A percentile compares a stretch with the other conserved stretches of the same genome.
Evolutionary conservation across 2,329 filamentous ascomycete genomes (phyloP).

Genomic region (Verticillium nubilum): DNA sequence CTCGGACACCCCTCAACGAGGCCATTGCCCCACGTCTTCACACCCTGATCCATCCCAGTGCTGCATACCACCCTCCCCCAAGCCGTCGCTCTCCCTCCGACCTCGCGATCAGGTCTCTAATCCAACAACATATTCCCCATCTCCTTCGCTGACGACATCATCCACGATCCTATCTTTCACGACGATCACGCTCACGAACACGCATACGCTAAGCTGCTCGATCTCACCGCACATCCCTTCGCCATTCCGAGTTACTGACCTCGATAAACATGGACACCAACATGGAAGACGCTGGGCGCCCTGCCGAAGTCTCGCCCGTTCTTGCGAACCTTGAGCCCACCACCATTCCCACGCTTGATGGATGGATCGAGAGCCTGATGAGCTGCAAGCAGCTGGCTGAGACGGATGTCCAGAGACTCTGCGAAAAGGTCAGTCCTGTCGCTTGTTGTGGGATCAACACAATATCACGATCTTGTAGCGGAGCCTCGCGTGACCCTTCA

Average conservation of each 20-base stretch:
- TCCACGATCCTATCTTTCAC: background rate
- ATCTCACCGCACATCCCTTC: background rate
- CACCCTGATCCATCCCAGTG: background rate
- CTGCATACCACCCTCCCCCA: background rate
- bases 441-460: constrained; percentile 3
- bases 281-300: constrained; percentile 96
- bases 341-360: constrained; percentile 87
- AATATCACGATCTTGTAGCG: background rate
- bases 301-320: constrained; percentile 69
- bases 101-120: background rate
- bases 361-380: constrained; percentile 99
- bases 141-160: background rate
- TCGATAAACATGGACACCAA: constrained; percentile 75
- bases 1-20: background rate
- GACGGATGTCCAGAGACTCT: constrained; percentile 89
- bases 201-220: background rate
- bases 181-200: background rate
- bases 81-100: background rate
- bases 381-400: constrained; percentile 96
- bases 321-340: constrained; percentile 64
- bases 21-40: background rate
- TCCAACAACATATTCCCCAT: background rate
- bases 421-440: constrained; percentile 74
- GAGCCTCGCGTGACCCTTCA: constrained; percentile 23
- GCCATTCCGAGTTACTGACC: background rate